A percentile compares a stretch with the other conserved stretches of the same genome.
phyloP scores from a whole-genome alignment of 495 filamentous ascomycete species.

The Physcia stellaris region DNA sequence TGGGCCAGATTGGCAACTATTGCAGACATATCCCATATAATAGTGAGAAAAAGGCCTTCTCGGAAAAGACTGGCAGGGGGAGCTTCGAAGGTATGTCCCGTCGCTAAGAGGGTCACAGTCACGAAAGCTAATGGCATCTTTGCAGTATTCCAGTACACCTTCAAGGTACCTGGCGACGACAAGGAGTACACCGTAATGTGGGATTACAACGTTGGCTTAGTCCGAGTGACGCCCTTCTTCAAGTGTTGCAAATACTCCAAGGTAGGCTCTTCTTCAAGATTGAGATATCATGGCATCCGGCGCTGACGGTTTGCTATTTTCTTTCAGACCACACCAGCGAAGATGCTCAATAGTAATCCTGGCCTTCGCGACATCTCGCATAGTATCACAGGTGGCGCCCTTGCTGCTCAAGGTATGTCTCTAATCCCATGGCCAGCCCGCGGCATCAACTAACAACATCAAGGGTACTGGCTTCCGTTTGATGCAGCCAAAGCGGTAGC shows the following conservation, averaged over 20 bases:
- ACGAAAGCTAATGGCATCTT: not conserved
- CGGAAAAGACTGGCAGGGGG: conserved; percentile 70
- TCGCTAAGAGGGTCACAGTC: not conserved
- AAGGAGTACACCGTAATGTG: conserved; percentile 69
- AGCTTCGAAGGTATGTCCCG: conserved; percentile 67
- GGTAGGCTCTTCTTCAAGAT: conserved; percentile 35
- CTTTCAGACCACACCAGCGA: conserved; percentile 64
- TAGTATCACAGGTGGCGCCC: conserved; percentile 86
- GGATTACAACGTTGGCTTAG: conserved; percentile 94
- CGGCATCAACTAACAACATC: conserved; percentile 13
- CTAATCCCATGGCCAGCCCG: not conserved
- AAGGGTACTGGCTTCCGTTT: conserved; percentile 97
- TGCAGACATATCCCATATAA: conserved; percentile 80
- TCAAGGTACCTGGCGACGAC: conserved; percentile 54
- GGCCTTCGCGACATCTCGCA: conserved; percentile 77
- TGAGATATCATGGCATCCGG: too few species aligned
- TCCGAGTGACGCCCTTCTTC: conserved; percentile 90
- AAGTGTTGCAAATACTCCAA: conserved; percentile 79
- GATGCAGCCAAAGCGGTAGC: conserved; percentile 69
- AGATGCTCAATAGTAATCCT: conserved; percentile 62
- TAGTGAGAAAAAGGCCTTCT: conserved; percentile 81
- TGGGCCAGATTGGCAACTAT: conserved; percentile 53
- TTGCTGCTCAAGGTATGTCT: conserved; percentile 71
- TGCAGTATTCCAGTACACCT: conserved; percentile 84
- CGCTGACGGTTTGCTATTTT: conserved; percentile 8